phyloP scores from a whole-genome alignment of 805 yeast genomes.

The Cyberlindnera subsufficiens region DNA sequence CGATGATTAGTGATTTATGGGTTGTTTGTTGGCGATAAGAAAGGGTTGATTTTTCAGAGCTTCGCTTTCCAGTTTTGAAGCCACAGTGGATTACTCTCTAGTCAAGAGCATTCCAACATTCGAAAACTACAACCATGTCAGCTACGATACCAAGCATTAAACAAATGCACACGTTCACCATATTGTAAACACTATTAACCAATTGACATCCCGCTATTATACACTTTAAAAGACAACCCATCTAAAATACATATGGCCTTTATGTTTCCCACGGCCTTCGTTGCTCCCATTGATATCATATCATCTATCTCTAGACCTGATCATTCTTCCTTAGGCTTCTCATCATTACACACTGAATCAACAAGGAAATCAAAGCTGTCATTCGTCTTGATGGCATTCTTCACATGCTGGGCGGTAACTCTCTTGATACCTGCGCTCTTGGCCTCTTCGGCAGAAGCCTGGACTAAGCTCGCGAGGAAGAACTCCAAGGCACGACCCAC shows the following conservation, averaged over 20 bases:
- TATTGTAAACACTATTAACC: neutral
- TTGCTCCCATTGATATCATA: neutral
- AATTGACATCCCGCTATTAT: neutral
- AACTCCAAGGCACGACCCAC: constrained; percentile 93
- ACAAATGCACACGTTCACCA: constrained; percentile 6
- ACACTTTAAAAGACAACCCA: neutral
- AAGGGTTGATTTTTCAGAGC: neutral
- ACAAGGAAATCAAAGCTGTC: constrained; percentile 93
- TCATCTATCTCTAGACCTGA: neutral
- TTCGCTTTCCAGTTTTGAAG: no score
- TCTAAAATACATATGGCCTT: neutral
- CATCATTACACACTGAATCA: constrained; percentile 37
- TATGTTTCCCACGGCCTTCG: neutral
- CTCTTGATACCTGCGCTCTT: constrained; percentile 68
- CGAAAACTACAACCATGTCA: neutral
- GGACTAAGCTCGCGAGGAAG: constrained; percentile 85
- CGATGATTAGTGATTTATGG: neutral
- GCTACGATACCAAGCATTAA: neutral
- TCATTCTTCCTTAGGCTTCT: constrained; percentile 9
- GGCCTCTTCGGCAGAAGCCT: constrained; percentile 76
- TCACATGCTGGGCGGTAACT: constrained; percentile 76
- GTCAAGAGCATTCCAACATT: no score
- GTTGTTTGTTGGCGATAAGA: neutral
- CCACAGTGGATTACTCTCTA: no score
- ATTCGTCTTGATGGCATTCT: constrained; percentile 74